Conservation (phyloP, 192 early-diverging fungal species). For the Pecoramyces ruminantium region DNA sequence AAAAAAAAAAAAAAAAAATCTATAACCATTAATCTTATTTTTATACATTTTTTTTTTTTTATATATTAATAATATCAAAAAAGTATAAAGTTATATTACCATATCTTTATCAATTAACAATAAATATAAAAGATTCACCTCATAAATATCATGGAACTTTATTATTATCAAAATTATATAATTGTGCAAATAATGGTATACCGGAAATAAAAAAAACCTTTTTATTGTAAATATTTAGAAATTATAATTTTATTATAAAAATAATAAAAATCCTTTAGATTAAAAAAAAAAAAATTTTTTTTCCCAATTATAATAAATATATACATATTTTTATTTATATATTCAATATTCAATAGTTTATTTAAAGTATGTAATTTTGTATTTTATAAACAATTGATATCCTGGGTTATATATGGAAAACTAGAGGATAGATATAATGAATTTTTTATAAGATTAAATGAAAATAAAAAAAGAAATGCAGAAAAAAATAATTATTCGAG, state of each 20-base stretch:
- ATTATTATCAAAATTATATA: neutral
- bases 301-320: no score
- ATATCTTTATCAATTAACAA: neutral
- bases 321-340: no score
- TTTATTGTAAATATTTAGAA: neutral
- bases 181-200: neutral
- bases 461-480: neutral
- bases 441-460: neutral
- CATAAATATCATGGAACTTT: neutral
- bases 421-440: neutral
- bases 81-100: neutral
- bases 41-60: no score
- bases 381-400: neutral
- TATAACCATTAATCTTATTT: no score
- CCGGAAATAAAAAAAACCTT: neutral
- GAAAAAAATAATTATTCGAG: neutral
- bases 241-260: no score
- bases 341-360: neutral
- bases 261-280: no score
- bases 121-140: neutral
- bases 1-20: no score
- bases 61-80: no score
- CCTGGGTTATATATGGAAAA: neutral
- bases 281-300: no score
- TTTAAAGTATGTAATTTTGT: neutral